Base-by-base conservation (phyloP, 176 grass and related monocot genomes). In the Coix lacrymajobi region DNA sequence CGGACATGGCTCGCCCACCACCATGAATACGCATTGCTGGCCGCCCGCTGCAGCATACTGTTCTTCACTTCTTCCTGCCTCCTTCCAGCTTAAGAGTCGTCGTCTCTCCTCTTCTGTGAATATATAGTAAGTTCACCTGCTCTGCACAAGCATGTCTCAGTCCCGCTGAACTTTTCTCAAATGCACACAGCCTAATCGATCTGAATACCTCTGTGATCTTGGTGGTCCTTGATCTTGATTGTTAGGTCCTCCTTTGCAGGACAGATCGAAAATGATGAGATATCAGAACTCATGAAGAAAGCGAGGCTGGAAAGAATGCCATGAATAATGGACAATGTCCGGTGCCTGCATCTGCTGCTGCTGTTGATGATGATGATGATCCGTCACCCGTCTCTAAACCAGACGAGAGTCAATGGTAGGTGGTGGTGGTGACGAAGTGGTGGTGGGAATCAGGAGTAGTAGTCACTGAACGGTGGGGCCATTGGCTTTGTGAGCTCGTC, bases 1-100 rank as follows among this genome's bases (percentile, higher is more conserved):
- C 95, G 85, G 80, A 92, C 86, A 83, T 97, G 95, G 81, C 92
- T 97, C 34, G 92, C 92, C 95, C 92, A 97, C 92, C 88, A 97
- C 92, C 95, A 97, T 3, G 92, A 94, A 29, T 94, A 97, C 6
- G 95, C 95, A 33, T 90, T 97, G 87, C 92, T 90, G 28, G 94
- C 94, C 1, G 92, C 94, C 25, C 92, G 69, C 67, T 94, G 89
- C 79, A 97, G 79, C 94, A 97, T 97, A 22, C 69, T 85, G 22
- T 48, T 34, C 16, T 37, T 28, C 11, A 8, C 10, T 48, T 34
- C 16, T 37, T 28, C 11, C 12, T 14, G 43, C 22, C 75, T 58
- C 9, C 68, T 58, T 46, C 25, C 25, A 67, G 43, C 62, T 66
- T 19, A 51, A 19, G 49, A 54, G 12, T 69, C n/a, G n/a, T 33